Percentiles rank a stretch among this genome's conserved stretches.
Evolutionary conservation across 495 filamentous ascomycete genomes (phyloP).

Genomic region (Lichenothelia convexa): DNA sequence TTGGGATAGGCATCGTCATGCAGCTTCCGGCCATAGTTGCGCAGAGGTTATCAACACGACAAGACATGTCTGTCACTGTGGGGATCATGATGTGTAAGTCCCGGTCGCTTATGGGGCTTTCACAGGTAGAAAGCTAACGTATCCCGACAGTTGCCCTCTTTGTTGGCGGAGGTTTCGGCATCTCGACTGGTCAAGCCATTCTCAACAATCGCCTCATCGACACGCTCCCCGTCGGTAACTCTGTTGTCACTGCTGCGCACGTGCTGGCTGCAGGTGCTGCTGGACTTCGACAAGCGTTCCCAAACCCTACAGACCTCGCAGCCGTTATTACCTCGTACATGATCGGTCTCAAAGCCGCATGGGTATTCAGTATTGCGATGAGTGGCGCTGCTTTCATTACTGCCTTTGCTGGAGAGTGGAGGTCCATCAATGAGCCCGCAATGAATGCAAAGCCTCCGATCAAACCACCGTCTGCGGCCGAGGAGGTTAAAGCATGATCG

Average conservation of each 20-base stretch:
- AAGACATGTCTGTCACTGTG: constrained; percentile 2
- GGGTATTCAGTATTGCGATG: constrained; percentile 22
- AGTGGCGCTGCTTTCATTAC: too few relatives aligned
- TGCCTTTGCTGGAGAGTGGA: too few relatives aligned
- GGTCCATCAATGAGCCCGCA: too few relatives aligned
- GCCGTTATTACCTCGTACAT: constrained; percentile 41
- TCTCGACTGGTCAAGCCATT: constrained; percentile 9
- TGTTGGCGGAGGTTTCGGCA: constrained; percentile 11
- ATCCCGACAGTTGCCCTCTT: too few relatives aligned
- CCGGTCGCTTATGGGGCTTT: too few relatives aligned
- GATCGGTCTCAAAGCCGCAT: constrained; percentile 32
- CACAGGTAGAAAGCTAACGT: too few relatives aligned
- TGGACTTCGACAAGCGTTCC: constrained; percentile 29
- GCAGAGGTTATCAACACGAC: background rate
- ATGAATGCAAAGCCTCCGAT: too few relatives aligned
- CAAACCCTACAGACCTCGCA: constrained; percentile 21
- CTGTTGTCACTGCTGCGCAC: constrained; percentile 21
- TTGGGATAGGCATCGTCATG: constrained; percentile 1
- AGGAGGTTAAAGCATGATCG: too few relatives aligned
- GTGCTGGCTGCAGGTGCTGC: constrained; percentile 34
- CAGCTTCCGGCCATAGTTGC: constrained; percentile 1
- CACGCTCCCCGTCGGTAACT: constrained; percentile 14
- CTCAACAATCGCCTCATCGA: constrained; percentile 14
- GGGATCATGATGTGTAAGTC: too few relatives aligned
- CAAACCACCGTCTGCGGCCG: too few relatives aligned